Evolutionary conservation across 495 filamentous ascomycete species (phyloP), one percentile per base, ranked within the genome.

Genomic region (Trichodelitschia bisporula): DNA sequence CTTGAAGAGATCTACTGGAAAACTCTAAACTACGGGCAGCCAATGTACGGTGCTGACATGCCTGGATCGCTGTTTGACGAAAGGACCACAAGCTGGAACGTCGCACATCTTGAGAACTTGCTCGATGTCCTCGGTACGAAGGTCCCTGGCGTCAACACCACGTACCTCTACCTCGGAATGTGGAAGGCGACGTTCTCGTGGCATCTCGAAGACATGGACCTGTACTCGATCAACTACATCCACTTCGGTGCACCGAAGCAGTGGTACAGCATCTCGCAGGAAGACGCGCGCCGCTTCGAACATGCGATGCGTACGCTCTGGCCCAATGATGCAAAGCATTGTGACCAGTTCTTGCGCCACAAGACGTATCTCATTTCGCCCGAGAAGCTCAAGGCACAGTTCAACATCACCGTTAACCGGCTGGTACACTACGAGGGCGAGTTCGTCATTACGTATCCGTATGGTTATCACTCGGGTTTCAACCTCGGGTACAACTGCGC

Each of bases 161-260:
- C 86, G n/a, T 97, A 97, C 48, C 61, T 97, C 8, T 97, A 97
- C 38, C 58, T 95, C 26, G 86, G 86, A 13, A 95, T 95, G 89
- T 97, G 86, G 86, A 97, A 93, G 45, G 86, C 86, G 13, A 93
- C 86, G 1, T 97, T 97, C 46, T 84, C 86, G 6, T 97, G 86
- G 86, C 86, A 97, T 64, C 56, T 97, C 23, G 86, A 97, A 45
- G 86, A 97, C 54, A 82, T 97, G 32, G 86, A 97, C 54, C 65
- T 97, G 2, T 95, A 95, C 62, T 93, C 83, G 53, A 97, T 97
- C 59, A 97, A 97, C 55, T 97, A 92, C 49, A 82, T 97, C 36
- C 86, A 97, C 46, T 97, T 97, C 47, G 86, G 86, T 26, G 86
- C 86, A 8, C 86, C 86, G 3, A 97, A 97, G 48, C 86, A 97